Evolutionary conservation across 257 asterid species (phyloP).

Genomic region (Datura wrightii): DNA sequence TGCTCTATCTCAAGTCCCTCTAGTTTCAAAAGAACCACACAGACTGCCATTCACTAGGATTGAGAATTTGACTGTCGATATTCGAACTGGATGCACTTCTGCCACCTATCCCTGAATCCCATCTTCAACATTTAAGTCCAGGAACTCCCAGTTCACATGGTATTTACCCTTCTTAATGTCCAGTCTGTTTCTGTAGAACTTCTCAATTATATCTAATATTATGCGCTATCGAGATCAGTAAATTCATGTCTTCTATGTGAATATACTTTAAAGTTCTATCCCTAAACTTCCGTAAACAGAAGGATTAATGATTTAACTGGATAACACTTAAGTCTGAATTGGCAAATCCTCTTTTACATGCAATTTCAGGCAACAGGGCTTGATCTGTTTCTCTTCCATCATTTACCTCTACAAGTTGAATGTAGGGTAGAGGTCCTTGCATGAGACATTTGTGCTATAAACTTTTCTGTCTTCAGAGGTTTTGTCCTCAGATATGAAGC

Average conservation of each 20-base stretch:
- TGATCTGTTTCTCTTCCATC: not conserved
- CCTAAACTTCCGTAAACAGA: not conserved
- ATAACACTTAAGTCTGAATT: not conserved
- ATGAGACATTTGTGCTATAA: conserved; percentile 8
- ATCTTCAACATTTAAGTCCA: not conserved
- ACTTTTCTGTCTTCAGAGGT: not conserved
- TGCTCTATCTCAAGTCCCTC: not conserved
- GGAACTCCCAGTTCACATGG: not conserved
- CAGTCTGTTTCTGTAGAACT: not conserved
- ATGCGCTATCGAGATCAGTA: not conserved
- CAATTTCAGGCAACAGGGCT: not conserved
- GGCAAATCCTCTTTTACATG: not conserved
- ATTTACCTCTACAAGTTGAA: not conserved
- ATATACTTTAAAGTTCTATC: not conserved
- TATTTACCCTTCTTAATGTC: not conserved
- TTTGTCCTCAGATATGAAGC: conserved; percentile 32
- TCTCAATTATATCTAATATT: not conserved
- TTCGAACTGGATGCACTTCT: not conserved
- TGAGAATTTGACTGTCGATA: not conserved
- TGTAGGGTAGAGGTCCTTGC: conserved; percentile 19
- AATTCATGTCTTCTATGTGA: not conserved
- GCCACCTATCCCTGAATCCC: not conserved
- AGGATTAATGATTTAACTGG: not conserved
- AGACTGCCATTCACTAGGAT: not conserved
- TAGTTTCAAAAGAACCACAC: not conserved